These are phyloP conservation scores for Digitaria exilis DNA, from an alignment of 202 grass and related monocot species.

Conservation along the genomic window DNA sequence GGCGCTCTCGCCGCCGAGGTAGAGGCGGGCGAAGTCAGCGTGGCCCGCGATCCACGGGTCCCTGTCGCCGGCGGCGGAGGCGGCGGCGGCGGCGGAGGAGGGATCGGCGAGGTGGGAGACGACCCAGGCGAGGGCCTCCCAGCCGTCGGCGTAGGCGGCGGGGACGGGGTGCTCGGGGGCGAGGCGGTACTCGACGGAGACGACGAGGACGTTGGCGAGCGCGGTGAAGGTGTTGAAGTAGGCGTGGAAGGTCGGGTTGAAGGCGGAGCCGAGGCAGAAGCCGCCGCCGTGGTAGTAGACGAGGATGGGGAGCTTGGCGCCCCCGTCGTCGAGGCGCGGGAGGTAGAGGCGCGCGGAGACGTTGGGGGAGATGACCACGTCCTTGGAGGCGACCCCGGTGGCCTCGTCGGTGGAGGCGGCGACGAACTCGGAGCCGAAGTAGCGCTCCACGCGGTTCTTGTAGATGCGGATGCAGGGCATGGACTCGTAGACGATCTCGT, in stretches of 20 bases:
- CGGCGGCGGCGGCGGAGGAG: background rate
- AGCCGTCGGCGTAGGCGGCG: conserved; percentile 68
- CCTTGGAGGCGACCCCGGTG: conserved; percentile 57
- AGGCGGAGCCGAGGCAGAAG: conserved; percentile 83
- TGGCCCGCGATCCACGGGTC: conserved; percentile 53
- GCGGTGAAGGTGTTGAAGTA: conserved; percentile 72
- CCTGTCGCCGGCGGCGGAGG: background rate
- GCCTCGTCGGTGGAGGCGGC: conserved; percentile 43
- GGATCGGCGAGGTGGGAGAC: conserved; percentile 26
- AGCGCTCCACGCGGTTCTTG: conserved; percentile 73
- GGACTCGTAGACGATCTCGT: conserved; percentile 72
- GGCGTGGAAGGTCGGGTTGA: conserved; percentile 67
- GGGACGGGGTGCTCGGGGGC: conserved; percentile 88
- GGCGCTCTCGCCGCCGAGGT: conserved; percentile 71
- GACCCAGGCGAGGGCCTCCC: conserved; percentile 68
- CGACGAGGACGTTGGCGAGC: conserved; percentile 57
- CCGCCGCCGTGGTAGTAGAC: conserved; percentile 91
- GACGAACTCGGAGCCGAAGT: conserved; percentile 62
- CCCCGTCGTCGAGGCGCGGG: background rate
- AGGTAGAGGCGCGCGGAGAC: conserved; percentile 63
- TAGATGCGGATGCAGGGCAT: conserved; percentile 72
- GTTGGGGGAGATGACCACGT: conserved; percentile 47
- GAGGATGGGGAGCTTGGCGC: conserved; percentile 50
- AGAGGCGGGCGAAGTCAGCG: conserved; percentile 61
- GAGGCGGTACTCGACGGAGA: conserved; percentile 91